Percentiles rank a stretch among this genome's conserved stretches.
Conservation (phyloP, 441 rosid genomes). For the Sinapis alba region DNA sequence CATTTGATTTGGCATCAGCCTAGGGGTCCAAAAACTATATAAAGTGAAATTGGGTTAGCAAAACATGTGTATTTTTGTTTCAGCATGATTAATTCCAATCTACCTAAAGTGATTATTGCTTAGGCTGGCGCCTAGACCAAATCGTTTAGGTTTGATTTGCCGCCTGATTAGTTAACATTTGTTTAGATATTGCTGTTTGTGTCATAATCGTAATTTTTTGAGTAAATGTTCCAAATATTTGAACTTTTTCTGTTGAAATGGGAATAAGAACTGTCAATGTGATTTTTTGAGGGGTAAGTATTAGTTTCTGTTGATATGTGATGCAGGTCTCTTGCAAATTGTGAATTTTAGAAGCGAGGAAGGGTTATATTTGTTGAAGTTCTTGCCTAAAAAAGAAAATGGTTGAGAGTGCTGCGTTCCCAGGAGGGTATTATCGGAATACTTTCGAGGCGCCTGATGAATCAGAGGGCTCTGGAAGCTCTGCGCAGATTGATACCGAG, state of each 20-base stretch:
- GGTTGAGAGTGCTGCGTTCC: slow-evolving; percentile 55
- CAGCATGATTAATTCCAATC: not conserved
- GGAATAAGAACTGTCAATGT: not conserved
- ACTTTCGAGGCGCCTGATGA: slow-evolving; percentile 54
- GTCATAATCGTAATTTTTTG: slow-evolving; percentile 5
- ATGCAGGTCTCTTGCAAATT: slow-evolving; percentile 33
- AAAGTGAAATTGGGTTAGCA: not conserved
- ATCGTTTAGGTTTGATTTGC: not conserved
- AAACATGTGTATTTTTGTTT: not conserved
- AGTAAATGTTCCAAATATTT: not conserved
- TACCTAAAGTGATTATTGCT: not conserved
- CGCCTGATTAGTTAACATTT: not conserved
- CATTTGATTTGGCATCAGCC: slow-evolving; percentile 14
- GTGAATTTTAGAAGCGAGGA: slow-evolving; percentile 27
- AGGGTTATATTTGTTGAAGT: slow-evolving; percentile 9
- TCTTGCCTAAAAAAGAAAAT: slow-evolving; percentile 46
- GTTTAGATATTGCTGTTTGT: slow-evolving; percentile 12
- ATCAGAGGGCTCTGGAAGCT: slow-evolving; percentile 71
- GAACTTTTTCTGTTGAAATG: not conserved
- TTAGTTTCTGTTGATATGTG: slow-evolving; percentile 26
- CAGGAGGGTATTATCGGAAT: slow-evolving; percentile 57
- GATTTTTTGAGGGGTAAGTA: not conserved
- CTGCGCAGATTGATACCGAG: slow-evolving; percentile 55
- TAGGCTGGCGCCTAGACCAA: not conserved
- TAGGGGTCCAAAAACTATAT: slow-evolving; percentile 21